Conservation (phyloP, 2,329 filamentous ascomycete species). For the Xylogone sp. region DNA sequence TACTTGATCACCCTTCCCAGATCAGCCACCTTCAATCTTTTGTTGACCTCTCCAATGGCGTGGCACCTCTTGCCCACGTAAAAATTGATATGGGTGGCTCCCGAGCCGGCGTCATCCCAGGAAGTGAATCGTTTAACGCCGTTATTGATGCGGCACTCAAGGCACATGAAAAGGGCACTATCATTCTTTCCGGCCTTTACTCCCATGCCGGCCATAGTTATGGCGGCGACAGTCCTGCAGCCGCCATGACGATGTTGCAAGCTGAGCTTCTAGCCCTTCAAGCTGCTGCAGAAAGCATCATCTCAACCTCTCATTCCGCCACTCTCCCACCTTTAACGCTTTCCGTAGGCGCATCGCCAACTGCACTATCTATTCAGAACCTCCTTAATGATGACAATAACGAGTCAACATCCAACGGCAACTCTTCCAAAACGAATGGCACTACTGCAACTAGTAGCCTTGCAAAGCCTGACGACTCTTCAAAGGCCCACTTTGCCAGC, state of each 20-base stretch:
- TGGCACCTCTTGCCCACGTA: constrained; percentile 53
- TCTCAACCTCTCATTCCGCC: not conserved
- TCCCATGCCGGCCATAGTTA: constrained; percentile 70
- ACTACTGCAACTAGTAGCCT: no score
- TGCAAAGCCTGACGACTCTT: constrained; percentile 18
- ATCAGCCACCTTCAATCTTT: constrained; percentile 35
- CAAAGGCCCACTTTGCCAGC: constrained; percentile 23
- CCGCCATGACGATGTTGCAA: constrained; percentile 53
- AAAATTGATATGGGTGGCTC: constrained; percentile 70
- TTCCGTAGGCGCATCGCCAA: constrained; percentile 71
- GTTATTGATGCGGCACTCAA: constrained; percentile 41
- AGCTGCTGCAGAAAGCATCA: constrained; percentile 35
- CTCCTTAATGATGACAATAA: constrained; percentile 28
- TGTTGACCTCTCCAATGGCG: constrained; percentile 35
- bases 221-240: constrained; percentile 44
- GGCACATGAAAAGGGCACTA: constrained; percentile 31
- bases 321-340: constrained; percentile 38
- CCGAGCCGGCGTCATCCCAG: constrained; percentile 59
- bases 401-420: no score
- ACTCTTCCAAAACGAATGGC: no score
- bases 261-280: constrained; percentile 51
- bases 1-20: constrained; percentile 66
- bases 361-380: constrained; percentile 60
- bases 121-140: constrained; percentile 37
- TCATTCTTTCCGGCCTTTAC: constrained; percentile 59